Percentiles rank a stretch among this genome's conserved stretches.
Evolutionary conservation across 306 rosid genomes (phyloP).

Genomic region (Citrullus colocynthis): DNA sequence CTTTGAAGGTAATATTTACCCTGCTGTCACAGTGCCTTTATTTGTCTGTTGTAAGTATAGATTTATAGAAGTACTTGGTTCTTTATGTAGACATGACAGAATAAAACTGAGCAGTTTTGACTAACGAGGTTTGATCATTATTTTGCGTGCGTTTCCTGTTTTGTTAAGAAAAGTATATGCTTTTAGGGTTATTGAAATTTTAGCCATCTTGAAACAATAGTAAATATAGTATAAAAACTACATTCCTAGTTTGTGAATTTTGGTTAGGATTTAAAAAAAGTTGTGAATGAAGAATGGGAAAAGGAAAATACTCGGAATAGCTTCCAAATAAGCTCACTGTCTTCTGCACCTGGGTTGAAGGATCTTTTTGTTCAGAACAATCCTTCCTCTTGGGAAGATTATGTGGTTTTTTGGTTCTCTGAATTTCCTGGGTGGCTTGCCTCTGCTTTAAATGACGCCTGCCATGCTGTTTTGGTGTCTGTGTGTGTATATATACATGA

Average conservation of each 20-base stretch:
- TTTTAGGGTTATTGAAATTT: not conserved
- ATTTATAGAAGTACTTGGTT: not conserved
- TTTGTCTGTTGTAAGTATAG: not conserved
- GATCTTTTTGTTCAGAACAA: too few species aligned
- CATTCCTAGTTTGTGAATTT: not conserved
- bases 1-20: slow-evolving; percentile 58
- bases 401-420: too few species aligned
- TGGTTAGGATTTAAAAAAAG: not conserved
- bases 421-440: too few species aligned
- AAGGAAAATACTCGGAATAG: not conserved
- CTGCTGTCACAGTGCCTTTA: not conserved
- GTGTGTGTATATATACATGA: not conserved
- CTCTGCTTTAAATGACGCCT: too few species aligned
- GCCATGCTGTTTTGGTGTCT: too few species aligned
- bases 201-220: not conserved
- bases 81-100: not conserved
- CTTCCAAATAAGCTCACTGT: not conserved
- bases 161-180: not conserved
- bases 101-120: not conserved
- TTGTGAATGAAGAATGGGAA: not conserved
- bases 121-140: not conserved
- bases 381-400: too few species aligned
- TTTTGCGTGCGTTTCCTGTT: not conserved
- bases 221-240: not conserved
- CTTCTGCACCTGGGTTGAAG: too few species aligned